Conservation (phyloP, 148 eudicot genomes). For the Spergularia bocconei region DNA sequence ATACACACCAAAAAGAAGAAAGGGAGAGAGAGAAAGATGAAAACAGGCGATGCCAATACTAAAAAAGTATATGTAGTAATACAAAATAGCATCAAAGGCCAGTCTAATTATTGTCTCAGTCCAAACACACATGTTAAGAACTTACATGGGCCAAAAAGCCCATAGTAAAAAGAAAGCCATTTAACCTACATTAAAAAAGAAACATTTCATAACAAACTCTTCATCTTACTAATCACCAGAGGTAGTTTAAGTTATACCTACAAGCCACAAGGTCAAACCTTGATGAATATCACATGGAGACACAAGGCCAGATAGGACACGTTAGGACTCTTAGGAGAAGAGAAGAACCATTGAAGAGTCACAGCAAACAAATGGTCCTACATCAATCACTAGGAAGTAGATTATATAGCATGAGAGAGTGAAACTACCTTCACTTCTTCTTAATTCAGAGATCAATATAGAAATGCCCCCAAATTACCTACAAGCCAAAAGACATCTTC, state of each 20-base stretch:
- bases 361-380: conserved; percentile 2
- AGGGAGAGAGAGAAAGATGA: too few species aligned
- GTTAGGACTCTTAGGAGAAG: not conserved
- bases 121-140: too few species aligned
- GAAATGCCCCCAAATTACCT: conserved; percentile 91
- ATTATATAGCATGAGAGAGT: conserved; percentile 49
- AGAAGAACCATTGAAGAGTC: not conserved
- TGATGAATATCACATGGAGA: not conserved
- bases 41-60: too few species aligned
- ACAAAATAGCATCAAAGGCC: too few species aligned
- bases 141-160: too few species aligned
- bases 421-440: conserved; percentile 94
- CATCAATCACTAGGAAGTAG: conserved; percentile 21
- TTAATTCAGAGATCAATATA: conserved; percentile 90
- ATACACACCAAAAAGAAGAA: too few species aligned
- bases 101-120: too few species aligned
- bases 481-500: conserved; percentile 91
- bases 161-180: not conserved
- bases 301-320: not conserved
- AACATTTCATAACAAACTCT: not conserved
- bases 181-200: not conserved
- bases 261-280: not conserved
- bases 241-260: not conserved
- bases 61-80: too few species aligned
- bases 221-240: not conserved